Percentiles rank a stretch among this genome's conserved stretches.
phyloP scores from a whole-genome alignment of 2,329 filamentous ascomycete species.

The Dissoconium aciculare region DNA sequence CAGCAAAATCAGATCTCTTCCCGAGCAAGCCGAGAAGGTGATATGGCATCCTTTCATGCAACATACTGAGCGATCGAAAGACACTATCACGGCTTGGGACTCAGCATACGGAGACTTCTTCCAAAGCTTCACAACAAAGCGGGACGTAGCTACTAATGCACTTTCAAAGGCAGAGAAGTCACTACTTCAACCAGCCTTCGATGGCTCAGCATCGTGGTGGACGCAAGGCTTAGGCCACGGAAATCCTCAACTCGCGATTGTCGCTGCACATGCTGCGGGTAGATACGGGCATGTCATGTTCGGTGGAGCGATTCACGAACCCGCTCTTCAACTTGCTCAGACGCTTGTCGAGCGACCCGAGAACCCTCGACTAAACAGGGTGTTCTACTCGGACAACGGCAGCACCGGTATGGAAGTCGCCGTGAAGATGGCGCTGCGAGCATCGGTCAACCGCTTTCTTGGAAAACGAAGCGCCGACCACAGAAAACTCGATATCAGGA shows the following conservation, averaged over 20 bases:
- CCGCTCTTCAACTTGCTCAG: conserved; percentile 55
- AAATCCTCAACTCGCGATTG: conserved; percentile 54
- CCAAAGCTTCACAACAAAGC: conserved; percentile 38
- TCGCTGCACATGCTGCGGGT: conserved; percentile 66
- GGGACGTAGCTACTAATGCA: conserved; percentile 16
- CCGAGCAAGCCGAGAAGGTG: conserved; percentile 41
- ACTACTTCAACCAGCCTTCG: conserved; percentile 52
- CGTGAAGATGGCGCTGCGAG: conserved; percentile 69
- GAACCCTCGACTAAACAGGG: conserved; percentile 52
- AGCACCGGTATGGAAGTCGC: conserved; percentile 75
- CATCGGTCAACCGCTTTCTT: conserved; percentile 48
- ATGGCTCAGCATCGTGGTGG: conserved; percentile 84
- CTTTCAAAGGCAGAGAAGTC: conserved; percentile 13
- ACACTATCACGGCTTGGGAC: conserved; percentile 60
- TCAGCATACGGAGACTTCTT: conserved; percentile 69
- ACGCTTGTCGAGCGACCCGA: conserved; percentile 42
- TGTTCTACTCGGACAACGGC: conserved; percentile 74
- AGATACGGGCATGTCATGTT: conserved; percentile 86
- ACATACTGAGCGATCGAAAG: conserved; percentile 46
- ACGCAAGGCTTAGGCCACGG: conserved; percentile 75
- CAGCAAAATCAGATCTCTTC: conserved; percentile 45
- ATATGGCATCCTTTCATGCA: conserved; percentile 89
- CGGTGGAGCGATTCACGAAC: conserved; percentile 62
- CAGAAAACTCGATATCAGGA: conserved; percentile 41
- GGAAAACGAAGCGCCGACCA: conserved; percentile 25